Base-by-base conservation (phyloP, 1,284 basidiomycete genomes). In the Violaceomyces palustris region DNA sequence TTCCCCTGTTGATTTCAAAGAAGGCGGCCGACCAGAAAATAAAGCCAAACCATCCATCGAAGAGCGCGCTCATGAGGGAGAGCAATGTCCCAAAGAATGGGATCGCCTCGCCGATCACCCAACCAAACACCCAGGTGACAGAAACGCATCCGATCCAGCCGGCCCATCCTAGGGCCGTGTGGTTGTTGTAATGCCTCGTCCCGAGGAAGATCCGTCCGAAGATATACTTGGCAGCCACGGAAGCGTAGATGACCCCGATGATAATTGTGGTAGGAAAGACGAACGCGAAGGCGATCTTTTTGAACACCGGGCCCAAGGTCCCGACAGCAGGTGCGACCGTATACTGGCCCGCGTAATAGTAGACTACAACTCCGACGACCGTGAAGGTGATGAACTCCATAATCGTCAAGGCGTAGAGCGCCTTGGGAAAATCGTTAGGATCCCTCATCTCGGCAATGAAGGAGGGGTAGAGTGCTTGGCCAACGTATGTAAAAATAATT, bases 351-450 rank as follows among this genome's bases (percentile, higher is more conserved):
- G 77, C 73, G 51, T 74, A 81, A 42, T 78, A 76, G 65, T 84
- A 85, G 33, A 83, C 79, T 23, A 85, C 75, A 3, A 80, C 79
- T 11, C 83, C 82, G 33, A 79, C 80, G 34, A 83, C 69, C 3
- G 79, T 79, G 75, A 83, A 85, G 6, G 83, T 75, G 22, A 81
- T 64, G 42, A 83, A 74, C 66, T 84, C 82, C 24, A 79, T 76
- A 14, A 78, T 75, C 39, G 78, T 79, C 6, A 77, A 71, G 4
- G 76, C 70, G 30, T 76, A 71, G 10, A 76, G 66, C 2, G 75
- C 73, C 51, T 83, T 83, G 19, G 81, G 81, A 74, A 85, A 85
- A 48, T 85, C 82, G 45, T 78, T 77, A 0, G 81, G 81, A 21
- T 79, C 74, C 58, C 77, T 76, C 80, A 82, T 81, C 62, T 81